Conservation (phyloP, 2,329 filamentous ascomycete genomes). For the Exophiala sp. region DNA sequence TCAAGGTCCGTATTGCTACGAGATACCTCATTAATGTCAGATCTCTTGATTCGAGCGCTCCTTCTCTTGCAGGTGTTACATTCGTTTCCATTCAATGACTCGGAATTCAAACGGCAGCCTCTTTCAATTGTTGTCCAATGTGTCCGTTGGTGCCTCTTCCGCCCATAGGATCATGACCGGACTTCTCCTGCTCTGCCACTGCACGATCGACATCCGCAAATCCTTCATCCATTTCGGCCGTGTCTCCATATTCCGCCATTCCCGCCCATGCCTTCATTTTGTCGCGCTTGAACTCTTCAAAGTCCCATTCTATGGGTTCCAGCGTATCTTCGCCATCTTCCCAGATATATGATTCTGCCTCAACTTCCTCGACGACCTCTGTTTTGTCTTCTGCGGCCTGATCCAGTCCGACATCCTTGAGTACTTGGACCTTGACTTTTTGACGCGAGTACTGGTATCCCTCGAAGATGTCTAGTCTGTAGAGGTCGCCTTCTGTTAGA, state of each 20-base stretch:
- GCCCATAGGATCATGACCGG: conserved; percentile 23
- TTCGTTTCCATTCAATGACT: neutral
- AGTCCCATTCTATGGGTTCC: conserved; percentile 81
- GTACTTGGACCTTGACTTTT: conserved; percentile 44
- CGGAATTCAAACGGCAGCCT: conserved; percentile 16
- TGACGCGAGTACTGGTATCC: conserved; percentile 66
- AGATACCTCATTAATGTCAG: conserved; percentile 25
- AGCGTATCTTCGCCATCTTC: conserved; percentile 47
- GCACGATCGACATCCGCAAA: conserved; percentile 29
- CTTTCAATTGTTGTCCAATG: conserved; percentile 25
- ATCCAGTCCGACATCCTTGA: conserved; percentile 32
- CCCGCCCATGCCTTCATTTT: conserved; percentile 64
- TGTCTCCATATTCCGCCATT: conserved; percentile 33
- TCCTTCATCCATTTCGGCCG: conserved; percentile 37
- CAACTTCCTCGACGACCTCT: conserved; percentile 36
- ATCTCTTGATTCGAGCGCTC: conserved; percentile 4
- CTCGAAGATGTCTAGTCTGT: conserved; percentile 77
- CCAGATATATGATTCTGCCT: conserved; percentile 65
- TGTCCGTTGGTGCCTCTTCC: conserved; percentile 26
- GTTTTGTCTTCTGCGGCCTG: conserved; percentile 32
- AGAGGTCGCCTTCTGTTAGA: conserved; percentile 71
- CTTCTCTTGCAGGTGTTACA: neutral
- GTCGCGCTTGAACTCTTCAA: conserved; percentile 73
- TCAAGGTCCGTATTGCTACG: conserved; percentile 18
- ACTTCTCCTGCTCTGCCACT: conserved; percentile 12